Conservation (phyloP, 495 filamentous ascomycete genomes). For the Penicillium waksmanii region DNA sequence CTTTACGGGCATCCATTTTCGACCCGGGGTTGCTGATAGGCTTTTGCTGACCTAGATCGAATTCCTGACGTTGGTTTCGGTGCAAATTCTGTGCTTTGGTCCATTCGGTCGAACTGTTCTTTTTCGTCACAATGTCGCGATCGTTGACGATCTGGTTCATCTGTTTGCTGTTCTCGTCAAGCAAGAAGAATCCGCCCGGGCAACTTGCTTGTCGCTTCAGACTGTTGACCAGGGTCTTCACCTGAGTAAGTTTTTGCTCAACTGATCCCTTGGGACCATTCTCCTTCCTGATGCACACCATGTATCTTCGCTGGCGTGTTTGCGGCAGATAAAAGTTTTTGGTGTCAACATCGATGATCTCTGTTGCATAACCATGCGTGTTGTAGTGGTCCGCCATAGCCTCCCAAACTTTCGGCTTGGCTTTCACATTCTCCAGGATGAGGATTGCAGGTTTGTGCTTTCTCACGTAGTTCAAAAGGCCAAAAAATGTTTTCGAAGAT, state of each 20-base stretch:
- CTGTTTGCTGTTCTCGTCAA: slow-evolving; percentile 59
- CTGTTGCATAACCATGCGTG: slow-evolving; percentile 58
- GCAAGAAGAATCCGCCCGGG: slow-evolving; percentile 64
- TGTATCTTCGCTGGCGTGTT: slow-evolving; percentile 72
- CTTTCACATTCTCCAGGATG: slow-evolving; percentile 74
- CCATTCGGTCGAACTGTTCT: background rate
- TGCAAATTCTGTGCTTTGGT: background rate
- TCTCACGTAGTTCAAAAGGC: slow-evolving; percentile 60
- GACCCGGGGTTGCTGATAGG: slow-evolving; percentile 62
- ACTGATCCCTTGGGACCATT: slow-evolving; percentile 18
- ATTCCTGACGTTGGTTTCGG: slow-evolving; percentile 41
- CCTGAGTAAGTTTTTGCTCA: too few relatives aligned
- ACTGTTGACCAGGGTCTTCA: background rate
- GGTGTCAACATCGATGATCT: slow-evolving; percentile 57
- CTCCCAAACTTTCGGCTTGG: slow-evolving; percentile 59
- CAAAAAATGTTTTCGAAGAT: slow-evolving; percentile 70
- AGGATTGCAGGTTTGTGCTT: slow-evolving; percentile 63
- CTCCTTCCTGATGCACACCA: slow-evolving; percentile 61
- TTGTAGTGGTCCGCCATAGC: slow-evolving; percentile 52
- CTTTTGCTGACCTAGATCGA: slow-evolving; percentile 53
- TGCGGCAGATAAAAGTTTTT: slow-evolving; percentile 83
- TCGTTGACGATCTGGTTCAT: slow-evolving; percentile 54
- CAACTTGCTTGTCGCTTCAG: slow-evolving; percentile 65
- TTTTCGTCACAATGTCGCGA: slow-evolving; percentile 18
- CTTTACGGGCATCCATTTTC: slow-evolving; percentile 45